Base-by-base conservation (phyloP, 352 stramenopile genomes). In the Phytophthora megakarya region DNA sequence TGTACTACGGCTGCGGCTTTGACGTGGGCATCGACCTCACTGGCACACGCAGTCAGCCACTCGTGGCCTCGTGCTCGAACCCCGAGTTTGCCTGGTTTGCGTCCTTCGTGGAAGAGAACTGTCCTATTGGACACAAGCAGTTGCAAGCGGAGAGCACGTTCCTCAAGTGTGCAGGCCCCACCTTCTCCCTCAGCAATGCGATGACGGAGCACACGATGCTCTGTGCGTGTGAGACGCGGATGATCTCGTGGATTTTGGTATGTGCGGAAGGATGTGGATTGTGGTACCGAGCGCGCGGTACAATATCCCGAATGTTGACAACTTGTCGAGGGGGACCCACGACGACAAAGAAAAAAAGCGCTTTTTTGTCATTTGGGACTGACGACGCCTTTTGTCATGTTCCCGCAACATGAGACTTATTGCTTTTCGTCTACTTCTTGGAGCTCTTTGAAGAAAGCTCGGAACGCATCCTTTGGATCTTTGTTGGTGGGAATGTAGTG, bases 401-500 rank as follows among this genome's bases (percentile, higher is more conserved):
- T n/a, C n/a, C n/a, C 28, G 33, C 33, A 16, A 45, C 43, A 21
- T 21, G n/a, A 21, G 7, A 9, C n/a, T 43, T 65, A 63, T n/a
- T 66, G 26, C 23, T 59, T 32, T 15, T 52, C 48, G 9, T 67
- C 62, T 15, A 40, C 54, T 35, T 68, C 48, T 48, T 61, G 72
- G 2, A 84, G 75, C 13, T 78, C 63, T 60, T 90, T 81, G 50
- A 92, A 76, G 37, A 93, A 93, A 35, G 76, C 70, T 60, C 85
- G 80, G 56, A 90, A 78, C 15, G 75, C 72, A 40, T 93, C 83
- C 48, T 93, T 93, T 5, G 80, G 72, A 19, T 90, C 85, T 60
- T 95, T 94, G 66, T 92, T 91, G 8, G 88, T 89, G 7, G 88
- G 86, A 46, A 96, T 92, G 67, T 96, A 96, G 58, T 96, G 88